A percentile compares a stretch with the other conserved stretches of the same genome.
phyloP scores from a whole-genome alignment of 2,329 filamentous ascomycete genomes.

The Scytalidium lignicola region DNA sequence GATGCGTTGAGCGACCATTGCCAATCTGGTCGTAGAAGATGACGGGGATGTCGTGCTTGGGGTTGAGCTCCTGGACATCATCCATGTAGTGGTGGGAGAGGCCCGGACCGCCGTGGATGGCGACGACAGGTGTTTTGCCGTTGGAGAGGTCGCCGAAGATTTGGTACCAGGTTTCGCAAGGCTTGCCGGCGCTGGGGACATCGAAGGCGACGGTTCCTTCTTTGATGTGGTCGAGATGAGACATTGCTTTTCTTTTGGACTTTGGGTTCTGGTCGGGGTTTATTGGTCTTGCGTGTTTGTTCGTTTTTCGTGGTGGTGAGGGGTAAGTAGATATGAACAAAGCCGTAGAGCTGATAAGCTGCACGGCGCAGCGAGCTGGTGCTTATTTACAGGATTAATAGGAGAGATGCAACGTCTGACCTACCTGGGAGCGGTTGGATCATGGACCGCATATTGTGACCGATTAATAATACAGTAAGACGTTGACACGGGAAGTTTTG shows the following conservation, averaged over 20 bases:
- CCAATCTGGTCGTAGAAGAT: slow-evolving; percentile 53
- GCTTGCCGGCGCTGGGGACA: slow-evolving; percentile 26
- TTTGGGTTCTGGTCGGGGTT: too few relatives aligned
- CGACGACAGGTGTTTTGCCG: slow-evolving; percentile 27
- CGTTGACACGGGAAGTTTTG: too few relatives aligned
- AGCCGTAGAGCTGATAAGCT: too few relatives aligned
- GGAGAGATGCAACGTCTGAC: too few relatives aligned
- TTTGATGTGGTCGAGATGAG: slow-evolving; percentile 23
- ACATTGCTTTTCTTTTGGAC: neutral
- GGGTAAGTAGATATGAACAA: too few relatives aligned
- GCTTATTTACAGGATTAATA: too few relatives aligned
- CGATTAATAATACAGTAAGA: too few relatives aligned
- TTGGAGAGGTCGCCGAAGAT: slow-evolving; percentile 31
- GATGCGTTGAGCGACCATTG: slow-evolving; percentile 41
- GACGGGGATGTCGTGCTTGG: slow-evolving; percentile 33
- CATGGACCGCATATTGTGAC: too few relatives aligned
- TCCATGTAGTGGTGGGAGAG: slow-evolving; percentile 37
- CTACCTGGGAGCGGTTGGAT: too few relatives aligned
- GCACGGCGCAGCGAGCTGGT: too few relatives aligned
- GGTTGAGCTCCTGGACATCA: neutral
- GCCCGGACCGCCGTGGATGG: slow-evolving; percentile 43
- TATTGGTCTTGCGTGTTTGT: too few relatives aligned
- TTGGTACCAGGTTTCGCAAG: slow-evolving; percentile 34
- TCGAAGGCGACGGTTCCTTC: slow-evolving; percentile 21
- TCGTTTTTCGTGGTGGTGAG: too few relatives aligned